phyloP scores from a whole-genome alignment of 805 yeast genomes.

The Starmerella davenportii region DNA sequence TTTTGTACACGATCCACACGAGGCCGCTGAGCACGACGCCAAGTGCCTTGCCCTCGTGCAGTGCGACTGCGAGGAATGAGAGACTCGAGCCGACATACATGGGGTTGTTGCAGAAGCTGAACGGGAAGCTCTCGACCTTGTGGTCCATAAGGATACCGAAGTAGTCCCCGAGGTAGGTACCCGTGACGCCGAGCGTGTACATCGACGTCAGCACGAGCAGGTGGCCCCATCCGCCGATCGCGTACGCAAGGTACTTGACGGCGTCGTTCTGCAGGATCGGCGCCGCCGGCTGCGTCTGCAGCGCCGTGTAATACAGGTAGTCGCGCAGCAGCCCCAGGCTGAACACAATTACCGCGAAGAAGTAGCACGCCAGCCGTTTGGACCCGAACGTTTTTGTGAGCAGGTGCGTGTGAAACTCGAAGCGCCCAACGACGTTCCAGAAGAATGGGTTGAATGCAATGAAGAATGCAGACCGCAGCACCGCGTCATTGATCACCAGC shows the following conservation, averaged over 20 bases:
- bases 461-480: slow-evolving; percentile 12
- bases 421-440: slow-evolving; percentile 85
- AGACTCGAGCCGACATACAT: slow-evolving; percentile 91
- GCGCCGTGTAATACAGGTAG: slow-evolving; percentile 46
- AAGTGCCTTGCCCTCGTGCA: slow-evolving; percentile 77
- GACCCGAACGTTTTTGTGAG: slow-evolving; percentile 56
- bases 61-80: slow-evolving; percentile 77
- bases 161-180: slow-evolving; percentile 93
- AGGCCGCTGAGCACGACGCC: slow-evolving; percentile 57
- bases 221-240: slow-evolving; percentile 50
- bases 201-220: slow-evolving; percentile 66
- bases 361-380: slow-evolving; percentile 61
- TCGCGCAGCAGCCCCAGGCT: slow-evolving; percentile 73
- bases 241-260: slow-evolving; percentile 36
- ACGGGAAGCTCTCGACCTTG: slow-evolving; percentile 84
- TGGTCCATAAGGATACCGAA: slow-evolving; percentile 87
- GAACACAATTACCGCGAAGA: slow-evolving; percentile 68
- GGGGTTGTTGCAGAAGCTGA: slow-evolving; percentile 78
- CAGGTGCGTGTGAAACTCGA: slow-evolving; percentile 60
- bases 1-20: slow-evolving; percentile 63
- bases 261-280: slow-evolving; percentile 28
- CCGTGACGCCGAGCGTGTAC: slow-evolving; percentile 87
- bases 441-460: slow-evolving; percentile 85
- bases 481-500: slow-evolving; percentile 1
- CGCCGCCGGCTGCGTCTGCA: slow-evolving; percentile 51